Evolutionary conservation across 306 rosid species (phyloP), one percentile per base, ranked within the genome.

Genomic region (Lithocarpus polystachyus): DNA sequence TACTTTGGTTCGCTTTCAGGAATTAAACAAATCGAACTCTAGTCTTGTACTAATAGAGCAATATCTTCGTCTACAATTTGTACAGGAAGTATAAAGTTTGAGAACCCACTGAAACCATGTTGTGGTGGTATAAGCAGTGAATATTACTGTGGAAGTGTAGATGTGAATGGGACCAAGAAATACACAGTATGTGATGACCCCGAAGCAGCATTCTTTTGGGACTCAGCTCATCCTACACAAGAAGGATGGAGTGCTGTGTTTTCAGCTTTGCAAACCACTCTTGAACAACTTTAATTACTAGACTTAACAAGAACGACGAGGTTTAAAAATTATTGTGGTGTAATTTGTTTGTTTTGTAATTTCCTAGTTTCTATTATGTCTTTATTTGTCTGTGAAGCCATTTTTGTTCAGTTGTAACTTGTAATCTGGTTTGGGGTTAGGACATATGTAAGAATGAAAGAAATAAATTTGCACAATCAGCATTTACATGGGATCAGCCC

Each of bases 201-300:
- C 4, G 19, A 77, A 11, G 24, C 75, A 2, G 22, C 85, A 4
- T 82, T 82, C 71, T 77, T 82, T 28, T 82, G 82, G 82, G 85
- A 82, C 29, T 3, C 6, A 6, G 55, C 2, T 35, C 79, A 82
- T 56, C 82, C 85, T 17, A 64, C 85, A 51, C 79, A 82, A 51
- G 75, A 75, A 22, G 85, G 82, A 54, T 82, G 82, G 85, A 70
- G 18, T 62, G 85, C 79, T 17, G 80, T 81, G 56, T 69, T 48
- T 33, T 33, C 52, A 19, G 72, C 52, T 19, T 67, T 67, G 72
- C 51, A 67, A 67, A 14, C 72, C 72, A 67, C 6, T 19, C 26
- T 67, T 19, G 7, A 67, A 67, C 51, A 18, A 35, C 51, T 67
- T 67, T 35, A 33, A 17, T 4, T 40, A 8, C 45, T 40, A 18